These are phyloP conservation scores for Gossypium aridum DNA, from an alignment of 441 rosid genomes.

Conservation along the genomic window DNA sequence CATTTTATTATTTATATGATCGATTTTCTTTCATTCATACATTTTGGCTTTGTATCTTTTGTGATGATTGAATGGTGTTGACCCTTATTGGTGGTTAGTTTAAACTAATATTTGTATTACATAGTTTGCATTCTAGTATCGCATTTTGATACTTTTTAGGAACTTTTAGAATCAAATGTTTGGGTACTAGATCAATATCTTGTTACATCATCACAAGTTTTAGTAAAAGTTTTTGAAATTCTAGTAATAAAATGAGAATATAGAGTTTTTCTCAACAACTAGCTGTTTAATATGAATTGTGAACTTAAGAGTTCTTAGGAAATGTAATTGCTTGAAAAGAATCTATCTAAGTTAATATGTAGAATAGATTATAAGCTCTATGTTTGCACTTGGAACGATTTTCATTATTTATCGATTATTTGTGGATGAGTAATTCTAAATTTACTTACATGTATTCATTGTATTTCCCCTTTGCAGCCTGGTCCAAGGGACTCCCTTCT, in stretches of 20 bases:
- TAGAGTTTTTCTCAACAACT: neutral
- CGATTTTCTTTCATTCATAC: neutral
- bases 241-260: neutral
- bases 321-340: neutral
- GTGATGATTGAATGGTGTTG: neutral
- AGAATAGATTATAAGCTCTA: neutral
- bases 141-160: neutral
- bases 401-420: neutral
- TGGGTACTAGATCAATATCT: neutral
- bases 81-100: neutral
- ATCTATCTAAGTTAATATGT: neutral
- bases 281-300: neutral
- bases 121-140: neutral
- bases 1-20: neutral
- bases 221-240: neutral
- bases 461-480: conserved; percentile 43
- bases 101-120: neutral
- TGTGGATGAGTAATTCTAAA: neutral
- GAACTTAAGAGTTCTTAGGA: neutral
- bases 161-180: neutral
- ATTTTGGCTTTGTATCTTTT: neutral
- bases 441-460: neutral
- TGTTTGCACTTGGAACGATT: neutral
- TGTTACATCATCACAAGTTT: neutral
- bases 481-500: conserved; percentile 74